Evolutionary conservation across 1,139 yeast genomes (phyloP), one percentile per base, ranked within the genome.

Genomic region (Suhomyces yuchorum): DNA sequence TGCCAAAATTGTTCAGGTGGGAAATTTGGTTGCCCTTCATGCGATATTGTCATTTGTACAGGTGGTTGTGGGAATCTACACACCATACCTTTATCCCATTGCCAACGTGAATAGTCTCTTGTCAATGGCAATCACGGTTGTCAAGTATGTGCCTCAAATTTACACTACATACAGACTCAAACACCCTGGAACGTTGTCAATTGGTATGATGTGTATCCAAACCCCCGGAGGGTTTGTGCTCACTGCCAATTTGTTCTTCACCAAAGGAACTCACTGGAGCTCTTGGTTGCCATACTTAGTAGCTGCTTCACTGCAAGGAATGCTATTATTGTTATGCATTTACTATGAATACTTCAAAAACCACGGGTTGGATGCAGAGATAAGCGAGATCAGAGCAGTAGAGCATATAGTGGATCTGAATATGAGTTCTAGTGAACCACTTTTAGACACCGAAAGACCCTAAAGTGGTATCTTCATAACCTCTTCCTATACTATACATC

Each of bases 191-290:
- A 84, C 92, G 0, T 73, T 90, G 33, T 87, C 96, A 0, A 74
- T 87, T 19, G 81, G 85, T 6, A 88, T 87, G 90, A 87, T 90
- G 93, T 71, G 84, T 46, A 78, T 90, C 53, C 97, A 90, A 63
- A 88, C 96, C 15, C 97, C 97, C 0, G 97, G 97, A 12, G 96
- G 96, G 22, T 85, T 80, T 56, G 53, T 87, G 2, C 89, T 93
- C 84, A 80, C 95, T 0, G 76, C 82, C 14, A 82, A 89, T 2
- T 69, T 90, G 47, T 85, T 82, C 48, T 67, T 80, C 50, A 81
- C 92, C 42, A 86, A 87, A 40, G 95, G 91, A 1, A 82, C 93
- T 1, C 81, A 82, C 52, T 89, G 96, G 96, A 86, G 95, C 56
- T 82, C 92, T 7, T 89, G 96, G 96, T 66, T 88, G 30, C 88